Percentiles rank a stretch among this genome's conserved stretches.
phyloP scores from a whole-genome alignment of 78 protist species.

The Abeoforma whisleri region DNA sequence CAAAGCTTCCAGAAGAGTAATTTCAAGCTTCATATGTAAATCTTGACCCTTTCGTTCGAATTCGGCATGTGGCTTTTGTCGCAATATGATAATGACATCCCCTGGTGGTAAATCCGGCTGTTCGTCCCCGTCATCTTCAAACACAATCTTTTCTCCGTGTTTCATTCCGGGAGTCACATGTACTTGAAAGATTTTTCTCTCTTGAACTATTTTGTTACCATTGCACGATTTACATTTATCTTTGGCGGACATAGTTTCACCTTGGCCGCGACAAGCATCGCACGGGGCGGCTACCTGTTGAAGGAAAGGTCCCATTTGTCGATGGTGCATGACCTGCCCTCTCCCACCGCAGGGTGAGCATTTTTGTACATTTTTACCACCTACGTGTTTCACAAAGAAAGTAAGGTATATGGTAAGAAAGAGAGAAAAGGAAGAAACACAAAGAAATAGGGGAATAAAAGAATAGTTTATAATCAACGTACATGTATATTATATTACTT shows the following conservation, averaged over 20 bases:
- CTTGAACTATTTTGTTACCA: constrained; percentile 69
- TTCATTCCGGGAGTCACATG: constrained; percentile 85
- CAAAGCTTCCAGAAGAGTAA: constrained; percentile 77
- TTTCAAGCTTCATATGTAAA: constrained; percentile 63
- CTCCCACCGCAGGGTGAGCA: constrained; percentile 67
- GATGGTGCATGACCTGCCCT: constrained; percentile 59
- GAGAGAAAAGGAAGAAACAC: too few relatives aligned
- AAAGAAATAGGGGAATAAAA: too few relatives aligned
- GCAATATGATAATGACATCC: constrained; percentile 78
- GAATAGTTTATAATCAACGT: too few relatives aligned
- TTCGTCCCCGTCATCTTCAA: constrained; percentile 84
- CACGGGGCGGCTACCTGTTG: constrained; percentile 70
- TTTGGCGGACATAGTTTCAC: constrained; percentile 62
- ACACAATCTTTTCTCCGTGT: constrained; percentile 70
- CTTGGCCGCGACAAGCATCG: constrained; percentile 70
- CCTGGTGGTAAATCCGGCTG: constrained; percentile 81
- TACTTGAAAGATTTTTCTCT: constrained; percentile 76
- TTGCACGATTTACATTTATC: constrained; percentile 67
- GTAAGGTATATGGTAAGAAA: too few relatives aligned
- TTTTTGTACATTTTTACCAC: constrained; percentile 47
- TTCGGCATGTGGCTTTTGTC: constrained; percentile 70
- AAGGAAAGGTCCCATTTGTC: constrained; percentile 79
- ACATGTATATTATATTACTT: too few relatives aligned
- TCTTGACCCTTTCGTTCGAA: constrained; percentile 82
- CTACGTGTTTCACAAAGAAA: too few relatives aligned